phyloP scores from a whole-genome alignment of 257 asterid species.

The Pogostemon cablin region DNA sequence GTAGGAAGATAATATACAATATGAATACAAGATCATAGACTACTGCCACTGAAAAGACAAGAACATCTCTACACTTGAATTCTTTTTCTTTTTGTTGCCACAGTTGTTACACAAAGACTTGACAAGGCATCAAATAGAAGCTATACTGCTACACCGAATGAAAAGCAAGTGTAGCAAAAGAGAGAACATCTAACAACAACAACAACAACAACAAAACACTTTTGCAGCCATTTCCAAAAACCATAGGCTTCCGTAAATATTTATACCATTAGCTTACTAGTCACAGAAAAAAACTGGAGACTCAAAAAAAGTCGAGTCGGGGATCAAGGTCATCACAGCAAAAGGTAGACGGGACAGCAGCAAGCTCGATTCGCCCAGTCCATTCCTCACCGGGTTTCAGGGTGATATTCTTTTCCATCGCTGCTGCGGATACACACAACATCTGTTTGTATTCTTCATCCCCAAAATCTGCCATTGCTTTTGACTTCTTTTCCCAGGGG shows the following conservation, averaged over 20 bases:
- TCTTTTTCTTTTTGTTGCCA: too few species aligned
- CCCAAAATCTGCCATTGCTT: conserved; percentile 84
- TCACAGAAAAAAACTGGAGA: background rate
- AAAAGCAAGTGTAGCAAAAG: conserved; percentile 24
- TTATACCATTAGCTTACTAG: conserved; percentile 16
- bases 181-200: conserved; percentile 16
- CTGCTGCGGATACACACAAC: conserved; percentile 85
- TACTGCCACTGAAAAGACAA: too few species aligned
- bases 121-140: conserved; percentile 8
- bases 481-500: conserved; percentile 94
- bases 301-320: conserved; percentile 44
- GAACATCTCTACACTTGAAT: too few species aligned
- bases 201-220: background rate
- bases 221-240: conserved; percentile 42
- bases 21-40: too few species aligned
- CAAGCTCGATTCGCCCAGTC: conserved; percentile 75
- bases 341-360: conserved; percentile 77
- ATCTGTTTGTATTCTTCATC: conserved; percentile 86
- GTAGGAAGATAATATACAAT: too few species aligned
- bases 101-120: background rate
- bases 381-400: conserved; percentile 89
- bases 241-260: conserved; percentile 37
- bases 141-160: conserved; percentile 4
- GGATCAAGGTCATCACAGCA: conserved; percentile 65
- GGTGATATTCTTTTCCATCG: conserved; percentile 69